phyloP scores from a whole-genome alignment of 2,329 filamentous ascomycete genomes.

The Hypoxylon sp. region DNA sequence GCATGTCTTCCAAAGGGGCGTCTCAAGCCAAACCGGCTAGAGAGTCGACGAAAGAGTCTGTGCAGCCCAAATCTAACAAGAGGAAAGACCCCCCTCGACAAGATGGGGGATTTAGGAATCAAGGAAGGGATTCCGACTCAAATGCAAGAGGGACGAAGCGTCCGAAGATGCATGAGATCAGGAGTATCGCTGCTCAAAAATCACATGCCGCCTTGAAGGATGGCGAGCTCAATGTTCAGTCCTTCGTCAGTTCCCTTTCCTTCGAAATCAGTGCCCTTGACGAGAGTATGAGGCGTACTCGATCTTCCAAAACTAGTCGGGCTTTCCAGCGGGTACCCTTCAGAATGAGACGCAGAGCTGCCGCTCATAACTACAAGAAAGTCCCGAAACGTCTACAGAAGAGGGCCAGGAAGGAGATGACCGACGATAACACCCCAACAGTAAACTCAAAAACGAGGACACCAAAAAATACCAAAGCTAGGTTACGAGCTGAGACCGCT shows the following conservation, averaged over 20 bases:
- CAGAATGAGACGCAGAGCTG: slow-evolving; percentile 83
- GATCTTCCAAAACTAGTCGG: slow-evolving; percentile 67
- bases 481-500: slow-evolving; percentile 78
- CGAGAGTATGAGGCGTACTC: slow-evolving; percentile 79
- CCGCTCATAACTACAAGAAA: slow-evolving; percentile 92
- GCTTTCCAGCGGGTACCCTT: slow-evolving; percentile 93
- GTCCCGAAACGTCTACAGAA: slow-evolving; percentile 80
- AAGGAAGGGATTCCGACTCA: slow-evolving; percentile 39
- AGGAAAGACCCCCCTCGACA: slow-evolving; percentile 40
- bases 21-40: slow-evolving; percentile 21
- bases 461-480: slow-evolving; percentile 63
- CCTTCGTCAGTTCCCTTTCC: slow-evolving; percentile 84
- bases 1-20: slow-evolving; percentile 37
- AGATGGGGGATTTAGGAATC: slow-evolving; percentile 40
- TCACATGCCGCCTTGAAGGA: slow-evolving; percentile 64
- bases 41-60: slow-evolving; percentile 11
- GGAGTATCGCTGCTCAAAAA: slow-evolving; percentile 60
- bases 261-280: slow-evolving; percentile 90
- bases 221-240: slow-evolving; percentile 84
- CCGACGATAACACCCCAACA: slow-evolving; percentile 88
- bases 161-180: slow-evolving; percentile 56
- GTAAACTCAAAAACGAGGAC: slow-evolving; percentile 72
- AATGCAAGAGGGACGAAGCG: slow-evolving; percentile 51
- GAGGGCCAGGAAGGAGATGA: slow-evolving; percentile 78
- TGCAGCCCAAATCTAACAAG: slow-evolving; percentile 37